phyloP scores from a whole-genome alignment of 169 alveolate species.

The Plasmodium chabaudi region DNA sequence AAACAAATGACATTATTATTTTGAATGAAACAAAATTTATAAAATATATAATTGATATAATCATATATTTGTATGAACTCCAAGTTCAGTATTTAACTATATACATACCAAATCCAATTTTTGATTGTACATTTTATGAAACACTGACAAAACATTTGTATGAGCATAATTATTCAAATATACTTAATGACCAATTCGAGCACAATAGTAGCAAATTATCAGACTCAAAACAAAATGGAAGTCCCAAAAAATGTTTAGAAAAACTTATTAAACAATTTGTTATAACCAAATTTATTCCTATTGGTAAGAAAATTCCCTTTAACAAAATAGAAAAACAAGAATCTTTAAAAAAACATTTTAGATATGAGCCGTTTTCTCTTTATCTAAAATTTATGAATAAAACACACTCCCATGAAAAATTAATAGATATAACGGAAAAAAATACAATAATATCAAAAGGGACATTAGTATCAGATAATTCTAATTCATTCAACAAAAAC shows the following conservation, averaged over 20 bases:
- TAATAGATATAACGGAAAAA: constrained; percentile 17
- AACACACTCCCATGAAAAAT: constrained; percentile 15
- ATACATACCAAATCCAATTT: constrained; percentile 23
- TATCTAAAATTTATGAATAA: constrained; percentile 30
- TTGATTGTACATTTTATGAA: constrained; percentile 21
- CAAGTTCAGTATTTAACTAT: constrained; percentile 28
- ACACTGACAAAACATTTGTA: not conserved
- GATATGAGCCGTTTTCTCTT: constrained; percentile 6
- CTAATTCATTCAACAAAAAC: constrained; percentile 5
- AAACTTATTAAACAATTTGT: constrained; percentile 6
- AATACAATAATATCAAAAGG: constrained; percentile 33
- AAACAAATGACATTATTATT: constrained; percentile 41
- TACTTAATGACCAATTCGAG: not conserved
- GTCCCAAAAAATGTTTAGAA: not conserved
- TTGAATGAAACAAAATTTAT: constrained; percentile 16
- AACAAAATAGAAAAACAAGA: not conserved
- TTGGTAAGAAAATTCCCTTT: not conserved
- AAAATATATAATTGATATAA: constrained; percentile 19
- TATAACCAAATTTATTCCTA: not conserved
- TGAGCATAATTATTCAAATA: not conserved
- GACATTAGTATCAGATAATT: constrained; percentile 2
- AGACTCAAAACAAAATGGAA: not conserved
- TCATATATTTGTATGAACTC: constrained; percentile 25
- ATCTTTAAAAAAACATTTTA: not conserved
- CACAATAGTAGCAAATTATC: not conserved